A percentile compares a stretch with the other conserved stretches of the same genome.
Conservation (phyloP, 2,329 filamentous ascomycete genomes). For the Claviceps quebecensis region DNA sequence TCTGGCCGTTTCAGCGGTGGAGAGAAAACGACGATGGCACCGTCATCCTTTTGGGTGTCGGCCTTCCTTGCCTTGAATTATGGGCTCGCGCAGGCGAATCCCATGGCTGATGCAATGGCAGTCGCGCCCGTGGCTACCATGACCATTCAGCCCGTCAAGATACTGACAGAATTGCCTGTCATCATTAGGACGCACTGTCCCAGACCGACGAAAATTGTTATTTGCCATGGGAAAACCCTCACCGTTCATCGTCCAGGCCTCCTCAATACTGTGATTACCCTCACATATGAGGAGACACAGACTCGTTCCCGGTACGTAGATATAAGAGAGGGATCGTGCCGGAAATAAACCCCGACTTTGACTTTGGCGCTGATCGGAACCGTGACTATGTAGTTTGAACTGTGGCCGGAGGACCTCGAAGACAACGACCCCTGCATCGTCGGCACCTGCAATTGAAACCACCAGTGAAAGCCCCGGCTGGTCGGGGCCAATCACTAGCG, state of each 20-base stretch:
- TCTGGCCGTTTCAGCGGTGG: not conserved
- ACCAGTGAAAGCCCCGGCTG: no score
- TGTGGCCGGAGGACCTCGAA: not conserved
- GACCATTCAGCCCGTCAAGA: slow-evolving; percentile 1
- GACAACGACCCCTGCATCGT: no score
- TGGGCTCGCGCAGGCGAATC: not conserved
- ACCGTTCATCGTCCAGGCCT: not conserved
- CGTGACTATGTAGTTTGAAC: not conserved
- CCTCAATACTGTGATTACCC: slow-evolving; percentile 1
- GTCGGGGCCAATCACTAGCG: no score
- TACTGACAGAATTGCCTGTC: slow-evolving; percentile 2
- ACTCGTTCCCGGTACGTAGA: slow-evolving; percentile 1
- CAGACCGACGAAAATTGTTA: not conserved
- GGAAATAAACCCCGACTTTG: not conserved
- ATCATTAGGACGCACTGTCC: not conserved
- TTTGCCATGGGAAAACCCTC: slow-evolving; percentile 2
- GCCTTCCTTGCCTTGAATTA: slow-evolving; percentile 1
- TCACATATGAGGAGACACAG: not conserved
- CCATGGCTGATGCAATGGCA: not conserved
- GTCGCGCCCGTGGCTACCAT: not conserved
- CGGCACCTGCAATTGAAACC: no score
- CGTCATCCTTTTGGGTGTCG: not conserved
- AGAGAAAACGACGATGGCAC: not conserved
- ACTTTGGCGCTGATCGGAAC: not conserved
- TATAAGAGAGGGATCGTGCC: not conserved